Percentiles rank a stretch among this genome's conserved stretches.
Evolutionary conservation across 2,329 filamentous ascomycete species (phyloP).

Genomic region (Sporothrix curviconia): DNA sequence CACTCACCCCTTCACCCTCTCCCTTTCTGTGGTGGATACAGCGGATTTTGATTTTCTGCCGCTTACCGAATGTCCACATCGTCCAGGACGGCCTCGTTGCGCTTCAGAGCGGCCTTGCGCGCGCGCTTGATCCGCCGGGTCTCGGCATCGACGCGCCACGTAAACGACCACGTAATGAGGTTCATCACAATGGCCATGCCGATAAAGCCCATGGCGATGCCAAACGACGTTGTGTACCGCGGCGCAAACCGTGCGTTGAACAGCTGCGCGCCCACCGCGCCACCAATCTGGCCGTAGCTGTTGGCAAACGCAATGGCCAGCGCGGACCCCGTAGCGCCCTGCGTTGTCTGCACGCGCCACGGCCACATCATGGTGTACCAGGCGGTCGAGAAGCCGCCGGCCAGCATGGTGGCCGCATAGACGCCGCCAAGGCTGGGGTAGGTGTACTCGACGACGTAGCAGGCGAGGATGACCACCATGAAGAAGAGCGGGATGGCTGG

Average conservation of each 20-base stretch:
- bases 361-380: constrained; percentile 46
- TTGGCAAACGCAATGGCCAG: constrained; percentile 46
- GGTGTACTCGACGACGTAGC: constrained; percentile 14
- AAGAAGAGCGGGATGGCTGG: constrained; percentile 8
- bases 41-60: background rate
- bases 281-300: constrained; percentile 43
- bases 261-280: constrained; percentile 41
- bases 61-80: constrained; percentile 28
- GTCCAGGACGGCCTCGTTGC: constrained; percentile 36
- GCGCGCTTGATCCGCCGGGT: constrained; percentile 38
- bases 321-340: constrained; percentile 40
- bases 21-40: too few species aligned
- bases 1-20: too few species aligned
- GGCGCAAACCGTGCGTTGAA: constrained; percentile 39
- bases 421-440: constrained; percentile 21
- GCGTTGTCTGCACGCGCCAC: constrained; percentile 43
- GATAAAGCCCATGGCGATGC: constrained; percentile 37
- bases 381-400: constrained; percentile 35
- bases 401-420: constrained; percentile 40
- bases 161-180: constrained; percentile 39
- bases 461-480: constrained; percentile 12
- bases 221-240: constrained; percentile 38
- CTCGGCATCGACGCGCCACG: constrained; percentile 36
- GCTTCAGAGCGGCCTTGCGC: constrained; percentile 34
- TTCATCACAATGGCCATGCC: constrained; percentile 36